Conservation (phyloP, 2,329 filamentous ascomycete species). For the Fusarium sp. region DNA sequence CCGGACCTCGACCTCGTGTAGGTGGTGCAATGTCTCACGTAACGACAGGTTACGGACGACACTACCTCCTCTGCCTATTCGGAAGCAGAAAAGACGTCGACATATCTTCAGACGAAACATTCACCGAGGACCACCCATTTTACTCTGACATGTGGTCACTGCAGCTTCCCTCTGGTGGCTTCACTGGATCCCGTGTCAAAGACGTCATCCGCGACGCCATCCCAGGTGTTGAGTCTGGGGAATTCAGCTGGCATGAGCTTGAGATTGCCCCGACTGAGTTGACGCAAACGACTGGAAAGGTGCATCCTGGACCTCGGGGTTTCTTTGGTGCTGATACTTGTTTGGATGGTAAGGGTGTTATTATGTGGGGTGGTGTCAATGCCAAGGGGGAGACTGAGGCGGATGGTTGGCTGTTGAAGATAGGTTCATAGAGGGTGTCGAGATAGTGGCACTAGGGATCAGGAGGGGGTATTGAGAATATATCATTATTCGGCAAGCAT, state of each 20-base stretch:
- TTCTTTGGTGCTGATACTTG: slow-evolving; percentile 34
- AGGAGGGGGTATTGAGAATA: neutral
- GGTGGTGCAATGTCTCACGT: slow-evolving; percentile 25
- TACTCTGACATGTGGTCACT: slow-evolving; percentile 38
- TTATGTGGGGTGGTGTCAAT: slow-evolving; percentile 37
- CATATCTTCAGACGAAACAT: slow-evolving; percentile 11
- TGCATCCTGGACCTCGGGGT: slow-evolving; percentile 32
- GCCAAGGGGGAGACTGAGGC: slow-evolving; percentile 36
- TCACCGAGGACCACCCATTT: slow-evolving; percentile 19
- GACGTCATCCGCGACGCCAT: slow-evolving; percentile 24
- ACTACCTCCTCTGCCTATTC: slow-evolving; percentile 32
- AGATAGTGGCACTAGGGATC: neutral
- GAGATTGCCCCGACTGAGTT: slow-evolving; percentile 31
- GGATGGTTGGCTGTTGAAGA: slow-evolving; percentile 35
- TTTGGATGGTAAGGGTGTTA: slow-evolving; percentile 19
- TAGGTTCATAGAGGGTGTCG: neutral
- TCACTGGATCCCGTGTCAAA: slow-evolving; percentile 24
- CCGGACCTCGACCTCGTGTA: slow-evolving; percentile 32
- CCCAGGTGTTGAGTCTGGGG: slow-evolving; percentile 23
- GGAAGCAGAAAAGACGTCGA: slow-evolving; percentile 29
- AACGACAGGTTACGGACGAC: slow-evolving; percentile 24
- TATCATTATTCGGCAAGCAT: neutral
- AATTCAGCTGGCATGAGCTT: slow-evolving; percentile 35
- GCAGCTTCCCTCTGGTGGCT: slow-evolving; percentile 20
- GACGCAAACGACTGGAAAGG: slow-evolving; percentile 29